Conservation (phyloP, 495 filamentous ascomycete species). For the Hypomontagnella submonticulosa region DNA sequence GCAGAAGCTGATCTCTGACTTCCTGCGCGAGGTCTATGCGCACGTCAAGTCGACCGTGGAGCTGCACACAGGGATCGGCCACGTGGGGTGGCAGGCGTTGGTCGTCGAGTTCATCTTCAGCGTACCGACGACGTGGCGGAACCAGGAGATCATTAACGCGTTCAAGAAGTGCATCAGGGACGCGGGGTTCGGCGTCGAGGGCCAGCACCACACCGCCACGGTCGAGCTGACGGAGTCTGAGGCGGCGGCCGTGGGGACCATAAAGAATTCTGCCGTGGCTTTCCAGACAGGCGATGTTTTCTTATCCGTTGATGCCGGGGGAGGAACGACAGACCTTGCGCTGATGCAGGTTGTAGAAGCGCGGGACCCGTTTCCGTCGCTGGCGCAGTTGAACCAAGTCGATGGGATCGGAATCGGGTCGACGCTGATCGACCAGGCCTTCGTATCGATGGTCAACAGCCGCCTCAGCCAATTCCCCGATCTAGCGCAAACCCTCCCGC, state of each 20-base stretch:
- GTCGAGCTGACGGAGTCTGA: constrained; percentile 77
- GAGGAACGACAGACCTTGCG: constrained; percentile 53
- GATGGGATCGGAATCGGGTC: constrained; percentile 53
- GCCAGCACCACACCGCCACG: constrained; percentile 56
- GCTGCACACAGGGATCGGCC: constrained; percentile 47
- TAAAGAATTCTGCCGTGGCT: constrained; percentile 48
- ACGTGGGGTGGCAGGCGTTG: constrained; percentile 58
- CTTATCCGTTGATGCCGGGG: constrained; percentile 52
- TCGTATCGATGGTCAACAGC: constrained; percentile 45
- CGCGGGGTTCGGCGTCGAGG: constrained; percentile 63
- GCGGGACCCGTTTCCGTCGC: constrained; percentile 43
- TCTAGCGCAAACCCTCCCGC: constrained; percentile 40
- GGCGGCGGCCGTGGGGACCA: constrained; percentile 67
- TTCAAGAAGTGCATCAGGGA: constrained; percentile 61
- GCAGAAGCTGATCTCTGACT: constrained; percentile 66
- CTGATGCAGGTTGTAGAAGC: constrained; percentile 51
- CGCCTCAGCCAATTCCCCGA: constrained; percentile 46
- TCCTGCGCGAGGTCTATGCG: constrained; percentile 63
- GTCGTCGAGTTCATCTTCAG: constrained; percentile 73
- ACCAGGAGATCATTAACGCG: constrained; percentile 65
- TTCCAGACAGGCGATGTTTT: constrained; percentile 49
- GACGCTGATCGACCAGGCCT: constrained; percentile 51
- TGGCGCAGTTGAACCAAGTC: constrained; percentile 51
- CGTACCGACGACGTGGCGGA: constrained; percentile 75
- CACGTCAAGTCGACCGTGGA: constrained; percentile 63